Evolutionary conservation across 192 early-diverging fungal species (phyloP).

Genomic region (Piromyces finnis): DNA sequence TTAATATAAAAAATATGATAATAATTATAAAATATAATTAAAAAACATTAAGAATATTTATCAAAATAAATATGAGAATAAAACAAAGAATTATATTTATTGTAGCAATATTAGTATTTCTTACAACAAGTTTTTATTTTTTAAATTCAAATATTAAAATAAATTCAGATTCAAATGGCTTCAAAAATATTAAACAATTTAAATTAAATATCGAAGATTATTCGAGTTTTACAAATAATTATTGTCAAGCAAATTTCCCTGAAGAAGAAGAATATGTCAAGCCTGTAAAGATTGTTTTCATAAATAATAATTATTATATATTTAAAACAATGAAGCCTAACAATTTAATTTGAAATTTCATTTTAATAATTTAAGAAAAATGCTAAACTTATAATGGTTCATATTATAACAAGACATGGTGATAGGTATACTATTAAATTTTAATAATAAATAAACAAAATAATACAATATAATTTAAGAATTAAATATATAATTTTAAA

Average conservation of each 20-base stretch:
- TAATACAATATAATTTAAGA: not conserved
- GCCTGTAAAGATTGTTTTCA: not conserved
- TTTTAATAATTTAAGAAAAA: not conserved
- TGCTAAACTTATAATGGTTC: not conserved
- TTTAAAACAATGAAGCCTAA: too few relatives aligned
- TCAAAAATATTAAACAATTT: not conserved
- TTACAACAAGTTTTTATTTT: not conserved
- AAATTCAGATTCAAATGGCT: not conserved
- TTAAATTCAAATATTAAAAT: not conserved
- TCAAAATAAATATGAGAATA: too few relatives aligned
- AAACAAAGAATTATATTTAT: not conserved
- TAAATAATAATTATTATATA: too few relatives aligned
- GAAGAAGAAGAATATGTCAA: not conserved
- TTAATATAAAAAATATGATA: too few relatives aligned
- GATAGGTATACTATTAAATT: not conserved
- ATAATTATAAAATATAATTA: too few relatives aligned
- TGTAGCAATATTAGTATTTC: not conserved
- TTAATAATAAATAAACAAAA: not conserved
- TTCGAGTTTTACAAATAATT: not conserved
- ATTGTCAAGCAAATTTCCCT: not conserved
- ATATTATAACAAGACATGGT: not conserved
- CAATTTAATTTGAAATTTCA: not conserved
- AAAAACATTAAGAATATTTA: too few relatives aligned
- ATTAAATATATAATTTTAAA: not conserved
- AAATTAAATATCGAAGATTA: not conserved